These are phyloP conservation scores for Phytophthora aleatoria DNA, from an alignment of 352 stramenopile genomes.

Conservation along the genomic window DNA sequence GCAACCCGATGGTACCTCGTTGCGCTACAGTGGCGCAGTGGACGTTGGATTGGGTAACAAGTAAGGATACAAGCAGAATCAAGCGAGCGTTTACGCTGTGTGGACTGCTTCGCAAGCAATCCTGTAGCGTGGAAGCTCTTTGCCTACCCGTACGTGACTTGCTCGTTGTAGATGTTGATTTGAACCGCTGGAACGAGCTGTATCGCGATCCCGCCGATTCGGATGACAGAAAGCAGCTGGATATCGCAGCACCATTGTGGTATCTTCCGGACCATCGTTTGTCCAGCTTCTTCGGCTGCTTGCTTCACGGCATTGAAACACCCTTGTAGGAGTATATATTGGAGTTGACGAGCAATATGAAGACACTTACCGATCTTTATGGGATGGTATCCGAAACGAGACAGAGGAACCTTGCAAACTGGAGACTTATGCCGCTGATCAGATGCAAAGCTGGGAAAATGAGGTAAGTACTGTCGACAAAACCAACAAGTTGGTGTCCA, in stretches of 20 bases:
- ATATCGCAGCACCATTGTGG: not conserved
- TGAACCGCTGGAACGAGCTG: not conserved
- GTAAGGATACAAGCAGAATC: too few relatives aligned
- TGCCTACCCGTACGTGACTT: not conserved
- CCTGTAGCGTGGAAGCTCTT: too few relatives aligned
- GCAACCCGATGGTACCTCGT: too few relatives aligned
- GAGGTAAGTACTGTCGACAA: slow-evolving; percentile 16
- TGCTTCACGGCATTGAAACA: not conserved
- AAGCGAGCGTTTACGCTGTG: too few relatives aligned
- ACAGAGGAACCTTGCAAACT: not conserved
- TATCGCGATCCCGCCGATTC: not conserved
- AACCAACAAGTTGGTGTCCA: slow-evolving; percentile 5
- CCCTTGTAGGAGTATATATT: not conserved
- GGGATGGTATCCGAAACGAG: not conserved
- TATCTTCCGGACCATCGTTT: not conserved
- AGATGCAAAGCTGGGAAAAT: slow-evolving; percentile 15
- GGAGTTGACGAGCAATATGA: slow-evolving; percentile 1
- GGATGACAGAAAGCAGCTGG: not conserved
- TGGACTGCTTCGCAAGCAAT: too few relatives aligned
- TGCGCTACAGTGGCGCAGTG: too few relatives aligned
- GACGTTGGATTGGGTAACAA: too few relatives aligned
- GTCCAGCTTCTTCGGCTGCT: too few relatives aligned
- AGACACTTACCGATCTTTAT: not conserved
- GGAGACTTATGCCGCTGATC: slow-evolving; percentile 3
- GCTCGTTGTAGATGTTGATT: not conserved